Conservation (phyloP, 2,329 filamentous ascomycete species). For the Calonectria pseudoreteaudii region DNA sequence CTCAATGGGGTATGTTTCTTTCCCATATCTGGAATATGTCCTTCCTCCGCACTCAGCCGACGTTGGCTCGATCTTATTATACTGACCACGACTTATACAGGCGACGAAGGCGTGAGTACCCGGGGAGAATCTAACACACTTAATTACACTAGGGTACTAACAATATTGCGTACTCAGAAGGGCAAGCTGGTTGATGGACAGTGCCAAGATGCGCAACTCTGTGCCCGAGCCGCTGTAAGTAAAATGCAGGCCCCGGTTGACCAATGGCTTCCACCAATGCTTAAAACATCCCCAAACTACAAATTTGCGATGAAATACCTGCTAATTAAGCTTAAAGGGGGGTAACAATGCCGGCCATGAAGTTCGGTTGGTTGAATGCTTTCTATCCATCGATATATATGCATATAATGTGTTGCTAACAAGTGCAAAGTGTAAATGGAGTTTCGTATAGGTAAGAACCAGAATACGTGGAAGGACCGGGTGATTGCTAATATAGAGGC, state of each 20-base stretch:
- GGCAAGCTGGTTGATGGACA: conserved; percentile 53
- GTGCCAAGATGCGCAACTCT: conserved; percentile 46
- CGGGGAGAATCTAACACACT: conserved; percentile 29
- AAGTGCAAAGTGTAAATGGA: conserved; percentile 43
- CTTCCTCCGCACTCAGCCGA: conserved; percentile 30
- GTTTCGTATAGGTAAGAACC: conserved; percentile 50
- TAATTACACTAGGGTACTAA: conserved; percentile 25
- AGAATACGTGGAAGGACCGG: conserved; percentile 23
- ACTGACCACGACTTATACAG: conserved; percentile 40
- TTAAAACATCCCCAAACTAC: conserved; percentile 26
- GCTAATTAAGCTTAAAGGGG: conserved; percentile 41
- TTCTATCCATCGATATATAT: background rate
- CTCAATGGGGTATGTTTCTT: conserved; percentile 52
- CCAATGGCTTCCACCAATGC: conserved; percentile 26
- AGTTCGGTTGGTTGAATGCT: conserved; percentile 21
- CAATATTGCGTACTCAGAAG: conserved; percentile 43
- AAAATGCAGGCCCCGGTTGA: conserved; percentile 26
- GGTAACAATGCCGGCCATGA: conserved; percentile 41
- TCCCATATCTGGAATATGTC: conserved; percentile 30
- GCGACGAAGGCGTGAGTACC: conserved; percentile 49
- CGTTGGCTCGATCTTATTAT: conserved; percentile 37
- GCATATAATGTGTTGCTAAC: conserved; percentile 18
- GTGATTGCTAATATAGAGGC: conserved; percentile 40
- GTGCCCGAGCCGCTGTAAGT: conserved; percentile 49
- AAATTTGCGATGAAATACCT: conserved; percentile 33